Evolutionary conservation across 257 asterid genomes (phyloP), one percentile per base, ranked within the genome.

Genomic region (Solanum lycopersicoides): DNA sequence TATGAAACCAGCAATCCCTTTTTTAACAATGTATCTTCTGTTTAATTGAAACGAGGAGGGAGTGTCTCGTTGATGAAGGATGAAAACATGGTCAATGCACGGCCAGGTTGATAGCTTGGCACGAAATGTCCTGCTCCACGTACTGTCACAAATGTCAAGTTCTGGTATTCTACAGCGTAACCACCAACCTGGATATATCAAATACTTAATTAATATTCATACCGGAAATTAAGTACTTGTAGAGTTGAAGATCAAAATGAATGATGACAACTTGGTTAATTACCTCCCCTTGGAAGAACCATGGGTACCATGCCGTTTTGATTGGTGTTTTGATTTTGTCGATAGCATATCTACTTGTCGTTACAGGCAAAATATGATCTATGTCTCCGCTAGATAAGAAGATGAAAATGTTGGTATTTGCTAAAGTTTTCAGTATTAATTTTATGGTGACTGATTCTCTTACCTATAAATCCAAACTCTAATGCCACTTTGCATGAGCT

Each of bases 41-140:
- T 47, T 72, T 71, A 47, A 66, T 3, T 6, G 30, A 32, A 39
- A 50, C 34, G 23, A 18, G 96, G 93, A 59, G 93, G 95, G 63
- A 94, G 93, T 60, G 90, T 88, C 65, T 94, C 95, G 9, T 80
- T 88, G 60, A 94, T 83, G 89, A 93, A 93, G n/a, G 92, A 88
- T 1, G 91, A 25, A 88, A 93, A 92, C 87, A 93, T 86, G 39
- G 88, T 84, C 35, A 94, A 89, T 4, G 96, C 95, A 0, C 95
- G 92, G 28, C 88, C 89, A 16, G 98, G 97, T 86, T 95, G 94
- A 88, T 90, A 92, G 75, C 94, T 91, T 13, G 96, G 96, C 18
- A 93, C 94, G 30, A 91, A 86, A 89, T 93, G 96, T 6, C 98
- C 95, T 1, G 96, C 89, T 65, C 95, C 97, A 89, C 96, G 90